Percentiles rank a stretch among this genome's conserved stretches.
phyloP scores from a whole-genome alignment of 495 filamentous ascomycete species.

The Neurospora sublineolata region DNA sequence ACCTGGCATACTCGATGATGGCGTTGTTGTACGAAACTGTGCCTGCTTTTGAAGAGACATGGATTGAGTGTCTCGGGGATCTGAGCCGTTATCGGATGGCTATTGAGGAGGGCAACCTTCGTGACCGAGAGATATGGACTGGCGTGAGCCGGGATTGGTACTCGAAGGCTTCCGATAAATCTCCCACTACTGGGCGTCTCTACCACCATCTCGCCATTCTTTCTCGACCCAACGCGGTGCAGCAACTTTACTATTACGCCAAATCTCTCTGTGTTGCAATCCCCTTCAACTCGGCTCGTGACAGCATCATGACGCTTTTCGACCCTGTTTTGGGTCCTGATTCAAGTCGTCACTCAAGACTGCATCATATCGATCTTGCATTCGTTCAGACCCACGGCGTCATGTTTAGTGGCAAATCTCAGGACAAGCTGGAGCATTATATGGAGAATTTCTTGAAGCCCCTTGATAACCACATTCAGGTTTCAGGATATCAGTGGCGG shows the following conservation, averaged over 20 bases:
- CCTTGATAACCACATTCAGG: slow-evolving; percentile 49
- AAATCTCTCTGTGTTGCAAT: slow-evolving; percentile 38
- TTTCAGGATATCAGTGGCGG: slow-evolving; percentile 47
- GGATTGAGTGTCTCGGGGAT: slow-evolving; percentile 86
- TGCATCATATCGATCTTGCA: slow-evolving; percentile 25
- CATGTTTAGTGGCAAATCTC: slow-evolving; percentile 47
- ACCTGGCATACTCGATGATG: slow-evolving; percentile 73
- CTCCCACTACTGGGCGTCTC: slow-evolving; percentile 57
- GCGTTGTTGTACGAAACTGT: slow-evolving; percentile 67
- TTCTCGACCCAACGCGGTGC: slow-evolving; percentile 58
- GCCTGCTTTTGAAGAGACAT: slow-evolving; percentile 65
- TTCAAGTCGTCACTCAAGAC: slow-evolving; percentile 9
- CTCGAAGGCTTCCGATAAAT: slow-evolving; percentile 59
- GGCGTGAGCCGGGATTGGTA: slow-evolving; percentile 73
- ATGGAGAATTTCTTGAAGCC: slow-evolving; percentile 39
- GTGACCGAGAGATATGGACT: slow-evolving; percentile 70
- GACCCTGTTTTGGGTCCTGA: slow-evolving; percentile 45
- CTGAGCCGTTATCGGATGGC: slow-evolving; percentile 58
- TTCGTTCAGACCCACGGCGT: slow-evolving; percentile 58
- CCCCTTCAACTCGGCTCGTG: slow-evolving; percentile 50
- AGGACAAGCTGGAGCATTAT: slow-evolving; percentile 34
- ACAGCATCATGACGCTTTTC: slow-evolving; percentile 61
- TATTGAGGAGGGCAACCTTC: slow-evolving; percentile 59
- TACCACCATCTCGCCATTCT: slow-evolving; percentile 82
- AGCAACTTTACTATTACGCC: slow-evolving; percentile 65